Evolutionary conservation across 1,139 yeast genomes (phyloP), one percentile per base, ranked within the genome.

Genomic region (Kodamaea arcana): DNA sequence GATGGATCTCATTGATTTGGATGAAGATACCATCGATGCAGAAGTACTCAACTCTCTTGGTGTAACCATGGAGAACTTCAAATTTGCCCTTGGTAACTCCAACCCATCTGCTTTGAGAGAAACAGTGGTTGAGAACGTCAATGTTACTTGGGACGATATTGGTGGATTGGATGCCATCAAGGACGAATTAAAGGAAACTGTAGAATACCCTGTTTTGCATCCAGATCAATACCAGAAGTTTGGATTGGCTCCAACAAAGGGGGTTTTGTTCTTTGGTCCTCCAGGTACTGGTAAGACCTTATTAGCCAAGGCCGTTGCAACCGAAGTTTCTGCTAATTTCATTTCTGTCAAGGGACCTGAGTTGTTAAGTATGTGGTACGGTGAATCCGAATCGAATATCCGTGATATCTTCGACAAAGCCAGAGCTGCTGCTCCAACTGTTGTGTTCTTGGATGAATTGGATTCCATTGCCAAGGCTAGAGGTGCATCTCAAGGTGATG

Each of bases 261-360:
- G 99, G 70, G 97, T 92, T 48, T 74, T 94, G 60, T 92, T 94
- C 74, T 92, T 85, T 64, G 99, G 99, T 52, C 98, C 98, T 38
- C 98, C 98, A 43, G 98, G 98, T 82, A 90, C 97, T 46, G 98
- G 98, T 86, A 90, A 90, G 68, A 90, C 98, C 5, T 72, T 92
- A 37, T 67, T 92, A 32, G 98, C 97, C 1, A 92, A 92, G 53
- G 98, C 97, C 0, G 97, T 92, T 9, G 98, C 98, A 11, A 90
- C 92, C 55, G 97, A 92, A 60, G 86, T 96, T 1, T 75, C 94
- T 36, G 97, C 97, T 7, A 92, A 92, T 56, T 92, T 92, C 59
- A 92, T 92, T 29, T 85, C 95, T 8, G 88, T 92, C 27, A 83
- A 94, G 45, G 98, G 97, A 51, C 97, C 98, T 25, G 97, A 92